Evolutionary conservation across 805 yeast genomes (phyloP).

Genomic region (Sugiyamaella smithiae): DNA sequence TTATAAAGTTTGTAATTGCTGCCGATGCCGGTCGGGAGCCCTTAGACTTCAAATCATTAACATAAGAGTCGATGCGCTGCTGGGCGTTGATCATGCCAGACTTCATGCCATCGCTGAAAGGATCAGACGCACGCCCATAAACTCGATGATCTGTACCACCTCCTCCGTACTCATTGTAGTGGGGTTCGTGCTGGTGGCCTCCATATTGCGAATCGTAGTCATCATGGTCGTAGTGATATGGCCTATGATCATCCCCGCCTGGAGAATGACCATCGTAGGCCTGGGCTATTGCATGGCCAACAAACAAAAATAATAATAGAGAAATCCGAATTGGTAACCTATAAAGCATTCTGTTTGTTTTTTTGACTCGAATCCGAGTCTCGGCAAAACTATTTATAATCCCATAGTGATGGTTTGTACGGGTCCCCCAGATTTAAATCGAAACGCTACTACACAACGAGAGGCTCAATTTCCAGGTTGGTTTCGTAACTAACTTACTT

Average conservation of each 20-base stretch:
- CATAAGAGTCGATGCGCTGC: slow-evolving; percentile 13
- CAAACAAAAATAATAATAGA: too few relatives aligned
- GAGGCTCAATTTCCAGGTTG: not conserved
- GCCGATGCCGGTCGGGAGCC: slow-evolving; percentile 18
- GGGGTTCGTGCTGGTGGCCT: not conserved
- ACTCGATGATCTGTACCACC: not conserved
- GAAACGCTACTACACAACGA: too few relatives aligned
- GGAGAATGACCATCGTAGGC: not conserved
- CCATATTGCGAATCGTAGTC: not conserved
- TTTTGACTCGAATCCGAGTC: too few relatives aligned
- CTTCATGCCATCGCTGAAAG: slow-evolving; percentile 10
- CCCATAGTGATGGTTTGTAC: too few relatives aligned
- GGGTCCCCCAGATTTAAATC: too few relatives aligned
- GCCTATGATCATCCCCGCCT: not conserved
- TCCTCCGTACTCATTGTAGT: not conserved
- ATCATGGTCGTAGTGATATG: not conserved
- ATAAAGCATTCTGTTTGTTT: too few relatives aligned
- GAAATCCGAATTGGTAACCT: too few relatives aligned
- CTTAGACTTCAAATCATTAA: slow-evolving; percentile 10
- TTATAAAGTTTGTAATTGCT: slow-evolving; percentile 20
- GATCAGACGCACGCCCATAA: not conserved
- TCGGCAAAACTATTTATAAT: too few relatives aligned
- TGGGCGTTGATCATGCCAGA: slow-evolving; percentile 21
- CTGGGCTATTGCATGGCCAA: slow-evolving; percentile 1
- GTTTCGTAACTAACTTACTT: slow-evolving; percentile 1